Evolutionary conservation across 768 basidiomycete genomes (phyloP).

Genomic region (Lentinula boryana): DNA sequence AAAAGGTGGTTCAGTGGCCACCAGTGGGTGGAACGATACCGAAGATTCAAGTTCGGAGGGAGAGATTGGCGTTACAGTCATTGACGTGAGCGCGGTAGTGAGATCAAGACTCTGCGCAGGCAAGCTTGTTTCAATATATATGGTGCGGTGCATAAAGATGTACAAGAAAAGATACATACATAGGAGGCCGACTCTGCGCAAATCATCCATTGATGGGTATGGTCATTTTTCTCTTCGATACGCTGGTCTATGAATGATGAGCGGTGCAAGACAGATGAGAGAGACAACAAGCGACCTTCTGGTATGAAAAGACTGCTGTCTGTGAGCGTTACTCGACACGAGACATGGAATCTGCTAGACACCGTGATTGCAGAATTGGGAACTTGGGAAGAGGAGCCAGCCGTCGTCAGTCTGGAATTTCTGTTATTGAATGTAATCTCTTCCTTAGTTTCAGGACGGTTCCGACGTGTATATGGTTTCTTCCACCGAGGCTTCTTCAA

Average conservation of each 20-base stretch:
- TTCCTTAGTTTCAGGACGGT: conserved; percentile 3
- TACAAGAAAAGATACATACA: conserved; percentile 20
- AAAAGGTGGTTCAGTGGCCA: conserved; percentile 34
- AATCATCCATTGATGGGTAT: conserved; percentile 52
- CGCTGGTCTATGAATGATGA: conserved; percentile 22
- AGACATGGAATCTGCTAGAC: conserved; percentile 43
- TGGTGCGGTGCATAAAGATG: neutral
- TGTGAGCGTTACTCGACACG: conserved; percentile 38
- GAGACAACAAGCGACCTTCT: conserved; percentile 23
- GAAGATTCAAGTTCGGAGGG: conserved; percentile 13
- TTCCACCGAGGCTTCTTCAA: conserved; percentile 23
- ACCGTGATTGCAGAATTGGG: conserved; percentile 11
- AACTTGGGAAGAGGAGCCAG: neutral
- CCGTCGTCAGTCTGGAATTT: neutral
- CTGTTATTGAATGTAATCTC: neutral
- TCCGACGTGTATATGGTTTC: conserved; percentile 31
- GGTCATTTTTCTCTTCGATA: conserved; percentile 12
- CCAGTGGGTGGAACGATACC: conserved; percentile 12
- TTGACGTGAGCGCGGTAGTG: conserved; percentile 34
- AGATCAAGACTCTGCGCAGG: conserved; percentile 27
- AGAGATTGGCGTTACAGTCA: conserved; percentile 26
- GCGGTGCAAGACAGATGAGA: neutral
- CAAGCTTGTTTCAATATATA: neutral
- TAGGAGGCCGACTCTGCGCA: conserved; percentile 48
- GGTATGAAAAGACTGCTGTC: conserved; percentile 45